These are phyloP conservation scores for Acacia crassicarpa DNA, from an alignment of 306 rosid genomes.

Conservation along the genomic window DNA sequence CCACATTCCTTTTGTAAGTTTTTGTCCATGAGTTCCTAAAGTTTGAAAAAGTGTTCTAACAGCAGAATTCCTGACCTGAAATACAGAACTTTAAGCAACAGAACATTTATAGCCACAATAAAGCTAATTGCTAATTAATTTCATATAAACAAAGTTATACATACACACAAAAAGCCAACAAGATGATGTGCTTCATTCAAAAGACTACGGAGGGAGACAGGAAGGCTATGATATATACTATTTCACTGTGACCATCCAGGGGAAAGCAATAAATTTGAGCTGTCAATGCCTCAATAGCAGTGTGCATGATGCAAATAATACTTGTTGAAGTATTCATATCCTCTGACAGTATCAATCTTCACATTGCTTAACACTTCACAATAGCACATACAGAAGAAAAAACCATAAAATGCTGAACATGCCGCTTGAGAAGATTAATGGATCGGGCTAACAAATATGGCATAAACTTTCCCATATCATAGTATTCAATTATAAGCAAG, in stretches of 20 bases:
- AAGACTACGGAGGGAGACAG: neutral
- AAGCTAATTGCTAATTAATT: neutral
- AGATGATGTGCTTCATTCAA: neutral
- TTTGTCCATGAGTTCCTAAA: constrained; percentile 89
- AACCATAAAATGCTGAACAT: neutral
- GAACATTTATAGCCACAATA: constrained; percentile 3
- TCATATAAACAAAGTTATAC: neutral
- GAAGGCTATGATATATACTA: neutral
- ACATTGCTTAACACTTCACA: neutral
- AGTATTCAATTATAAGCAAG: neutral
- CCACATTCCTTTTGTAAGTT: constrained; percentile 91
- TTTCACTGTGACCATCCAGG: neutral
- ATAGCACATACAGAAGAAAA: neutral
- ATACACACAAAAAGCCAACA: neutral
- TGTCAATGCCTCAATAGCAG: neutral
- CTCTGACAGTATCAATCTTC: constrained; percentile 6
- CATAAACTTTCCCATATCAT: neutral
- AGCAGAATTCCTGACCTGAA: constrained; percentile 94
- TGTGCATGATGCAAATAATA: neutral
- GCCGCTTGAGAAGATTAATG: neutral
- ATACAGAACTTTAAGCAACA: constrained; percentile 15
- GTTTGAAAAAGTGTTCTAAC: constrained; percentile 95
- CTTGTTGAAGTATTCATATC: neutral
- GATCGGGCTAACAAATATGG: neutral
- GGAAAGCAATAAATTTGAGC: neutral